Evolutionary conservation across 2,329 filamentous ascomycete species (phyloP), one percentile per base, ranked within the genome.

Genomic region (Cladophialophora exuberans): DNA sequence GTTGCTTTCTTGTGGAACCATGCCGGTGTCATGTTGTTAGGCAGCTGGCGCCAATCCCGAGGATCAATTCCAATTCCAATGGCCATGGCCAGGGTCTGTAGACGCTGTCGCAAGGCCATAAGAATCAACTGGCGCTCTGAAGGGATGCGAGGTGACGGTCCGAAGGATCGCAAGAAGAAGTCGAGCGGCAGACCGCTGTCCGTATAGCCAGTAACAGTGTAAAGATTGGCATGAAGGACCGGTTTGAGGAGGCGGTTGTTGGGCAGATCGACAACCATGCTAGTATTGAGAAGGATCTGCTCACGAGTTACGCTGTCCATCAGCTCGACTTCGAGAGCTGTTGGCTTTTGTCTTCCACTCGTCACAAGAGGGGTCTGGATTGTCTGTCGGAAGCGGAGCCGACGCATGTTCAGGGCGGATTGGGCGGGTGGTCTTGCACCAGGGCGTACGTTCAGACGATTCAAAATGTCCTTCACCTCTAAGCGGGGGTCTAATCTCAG

Each of bases 251-350:
- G 46, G 17, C 57, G 36, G 7, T 52, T 52, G 17, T 46, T 53
- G 4, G 22, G 20, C 13, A 58, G 15, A 25, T 62, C 60, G 4
- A 62, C 55, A 13, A 33, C 36, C 60, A 62, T 62, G 28, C 38
- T 17, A 3, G 57, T 62, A 43, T 61, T 61, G 23, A 60, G 31
- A n/a, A 60, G 48, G 39, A 62, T 44, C 33, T 60, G 57, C 20
- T 57, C 45, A 4, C 46, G 25, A 5, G 54, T 52, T 41, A 43
- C 18, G 13, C 42, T 42, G 43, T 42, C 39, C 18, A 62, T 39
- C n/a, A 46, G 10, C 10, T 57, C 48, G 26, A 62, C 44, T 17
- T 62, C 60, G 22, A 25, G 25, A 2, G 38, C 31, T 9, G 28
- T 18, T 10, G 57, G 57, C 13, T 38, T 15, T 22, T 43, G 42